These are phyloP conservation scores for Arachnopeziza araneosa DNA, from an alignment of 2,329 filamentous ascomycete species.

Conservation along the genomic window DNA sequence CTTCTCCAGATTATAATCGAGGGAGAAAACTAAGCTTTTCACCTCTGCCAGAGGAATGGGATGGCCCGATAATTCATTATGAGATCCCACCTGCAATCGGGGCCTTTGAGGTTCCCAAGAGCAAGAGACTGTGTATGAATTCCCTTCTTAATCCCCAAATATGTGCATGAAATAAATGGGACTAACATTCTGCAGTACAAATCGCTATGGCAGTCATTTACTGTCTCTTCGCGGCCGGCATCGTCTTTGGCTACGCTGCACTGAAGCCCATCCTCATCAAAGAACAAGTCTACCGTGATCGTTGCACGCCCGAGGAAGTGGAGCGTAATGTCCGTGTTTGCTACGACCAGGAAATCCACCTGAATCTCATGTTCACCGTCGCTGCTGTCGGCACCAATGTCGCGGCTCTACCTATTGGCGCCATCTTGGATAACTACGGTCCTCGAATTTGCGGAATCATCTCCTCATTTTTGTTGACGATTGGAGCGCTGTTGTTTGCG, in stretches of 20 bases:
- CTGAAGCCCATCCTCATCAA: constrained; percentile 74
- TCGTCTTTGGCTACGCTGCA: constrained; percentile 81
- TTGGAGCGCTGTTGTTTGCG: constrained; percentile 69
- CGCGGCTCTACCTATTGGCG: constrained; percentile 77
- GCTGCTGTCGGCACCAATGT: constrained; percentile 87
- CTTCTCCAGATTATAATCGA: background rate
- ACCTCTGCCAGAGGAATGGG: background rate
- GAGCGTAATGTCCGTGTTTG: constrained; percentile 46
- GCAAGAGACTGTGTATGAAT: constrained; percentile 31
- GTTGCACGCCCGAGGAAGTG: constrained; percentile 51
- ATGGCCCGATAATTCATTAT: background rate
- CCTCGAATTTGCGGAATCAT: constrained; percentile 70
- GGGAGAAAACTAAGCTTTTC: background rate
- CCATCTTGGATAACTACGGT: constrained; percentile 76
- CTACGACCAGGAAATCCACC: constrained; percentile 54
- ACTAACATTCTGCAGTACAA: constrained; percentile 47
- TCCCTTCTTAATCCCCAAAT: background rate
- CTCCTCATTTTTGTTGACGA: constrained; percentile 61
- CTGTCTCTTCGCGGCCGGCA: constrained; percentile 71
- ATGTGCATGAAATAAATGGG: background rate
- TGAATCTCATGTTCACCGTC: constrained; percentile 91
- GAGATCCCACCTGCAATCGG: constrained; percentile 22
- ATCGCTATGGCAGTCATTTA: constrained; percentile 63
- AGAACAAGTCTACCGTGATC: constrained; percentile 64
- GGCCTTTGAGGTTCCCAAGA: constrained; percentile 34